Base-by-base conservation (phyloP, 176 grass and related monocot species). In the Avena atlantica region DNA sequence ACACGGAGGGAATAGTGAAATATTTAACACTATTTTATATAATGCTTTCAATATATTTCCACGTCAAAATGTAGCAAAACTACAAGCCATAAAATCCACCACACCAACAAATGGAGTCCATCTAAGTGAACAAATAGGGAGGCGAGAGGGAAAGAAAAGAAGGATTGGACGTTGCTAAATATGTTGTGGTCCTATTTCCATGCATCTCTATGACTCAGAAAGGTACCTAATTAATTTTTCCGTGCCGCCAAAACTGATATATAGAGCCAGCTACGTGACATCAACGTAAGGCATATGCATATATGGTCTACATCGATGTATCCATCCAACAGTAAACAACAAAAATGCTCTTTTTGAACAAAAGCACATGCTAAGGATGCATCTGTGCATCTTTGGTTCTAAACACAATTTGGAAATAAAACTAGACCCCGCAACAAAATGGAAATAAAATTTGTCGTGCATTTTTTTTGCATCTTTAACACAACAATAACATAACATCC, bases 151-250 rank as follows among this genome's bases (percentile, higher is more conserved):
- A 47, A 23, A 19, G 37, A 62, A 74, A 73, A 79, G 87, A 72
- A 63, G 64, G 81, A 62, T 53, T 67, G 65, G 36, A 79, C 0
- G 7, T 76, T 63, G 27, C 81, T 70, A 89, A 16, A 73, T 79
- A 62, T 79, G n/a, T 14, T 87, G 25, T 36, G 16, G 14, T 68
- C 70, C 36, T 62, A 72, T 84, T 29, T 60, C 17, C 3, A 50
- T 74, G 12, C 5, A n/a, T 48, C 16, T 61, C 75, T 75, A 12
- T 21, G 27, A 15, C 83, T 56, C 12, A 56, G 31, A 80, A 89
- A 66, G 21, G 9, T 81, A 29, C 68, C 76, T 65, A 75, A 64
- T 74, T 23, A 85, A 36, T 49, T 85, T 73, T 27, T 13, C 9
- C 5, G 11, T 75, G 34, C 58, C 9, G 48, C 34, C 67, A 85